Evolutionary conservation across 2,329 filamentous ascomycete species (phyloP).

Genomic region (Hymenoscyphus occultus): DNA sequence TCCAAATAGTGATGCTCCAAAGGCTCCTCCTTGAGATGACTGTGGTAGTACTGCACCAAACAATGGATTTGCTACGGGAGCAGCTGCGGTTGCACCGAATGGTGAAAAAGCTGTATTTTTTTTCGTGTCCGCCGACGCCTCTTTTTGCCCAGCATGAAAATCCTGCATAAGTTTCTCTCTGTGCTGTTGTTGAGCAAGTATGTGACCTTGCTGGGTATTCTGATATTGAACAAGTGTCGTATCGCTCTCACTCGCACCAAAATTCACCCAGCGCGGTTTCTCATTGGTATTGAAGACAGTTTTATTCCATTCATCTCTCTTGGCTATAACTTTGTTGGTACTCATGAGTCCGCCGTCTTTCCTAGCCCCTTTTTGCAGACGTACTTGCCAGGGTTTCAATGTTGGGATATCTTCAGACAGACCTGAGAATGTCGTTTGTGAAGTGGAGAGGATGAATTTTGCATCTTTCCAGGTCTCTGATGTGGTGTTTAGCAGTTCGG

Average conservation of each 20-base stretch:
- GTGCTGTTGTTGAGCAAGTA: no score
- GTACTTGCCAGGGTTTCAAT: conserved; percentile 47
- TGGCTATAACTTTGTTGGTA: conserved; percentile 37
- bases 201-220: no score
- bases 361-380: conserved; percentile 36
- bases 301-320: conserved; percentile 12
- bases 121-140: no score
- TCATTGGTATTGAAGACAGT: not conserved
- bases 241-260: not conserved
- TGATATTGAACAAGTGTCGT: no score
- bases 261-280: not conserved
- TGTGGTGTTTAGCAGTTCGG: conserved; percentile 50
- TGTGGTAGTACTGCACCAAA: no score
- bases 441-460: conserved; percentile 46
- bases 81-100: no score
- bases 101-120: no score
- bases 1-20: no score
- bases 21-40: no score
- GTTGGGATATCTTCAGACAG: conserved; percentile 47
- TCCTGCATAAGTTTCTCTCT: no score
- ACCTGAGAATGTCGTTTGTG: conserved; percentile 48
- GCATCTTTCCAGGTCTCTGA: conserved; percentile 48
- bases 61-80: no score
- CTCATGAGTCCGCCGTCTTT: conserved; percentile 27
- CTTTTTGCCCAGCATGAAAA: no score